Evolutionary conservation across 129 eudicot species (phyloP).

Genomic region (Mikania micrantha): DNA sequence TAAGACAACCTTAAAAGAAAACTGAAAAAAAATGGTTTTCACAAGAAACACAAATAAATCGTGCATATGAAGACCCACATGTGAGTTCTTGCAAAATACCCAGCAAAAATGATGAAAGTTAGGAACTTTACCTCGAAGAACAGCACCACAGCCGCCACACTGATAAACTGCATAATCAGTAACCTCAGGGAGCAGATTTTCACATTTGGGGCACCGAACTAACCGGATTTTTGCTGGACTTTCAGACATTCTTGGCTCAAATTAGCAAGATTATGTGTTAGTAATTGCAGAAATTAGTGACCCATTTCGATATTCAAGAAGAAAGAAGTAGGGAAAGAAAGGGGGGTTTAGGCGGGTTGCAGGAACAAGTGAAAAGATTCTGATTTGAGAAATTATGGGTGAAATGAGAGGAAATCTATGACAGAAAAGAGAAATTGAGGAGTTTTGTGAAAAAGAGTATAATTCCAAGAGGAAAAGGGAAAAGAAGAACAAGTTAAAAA

Average conservation of each 20-base stretch:
- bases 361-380: conserved; percentile 19
- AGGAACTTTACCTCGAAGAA: conserved; percentile 50
- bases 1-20: background rate
- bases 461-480: conserved; percentile 23
- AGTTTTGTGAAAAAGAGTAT: conserved; percentile 20
- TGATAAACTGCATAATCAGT: conserved; percentile 61
- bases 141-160: conserved; percentile 86
- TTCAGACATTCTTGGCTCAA: conserved; percentile 46
- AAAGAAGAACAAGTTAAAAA: conserved; percentile 20
- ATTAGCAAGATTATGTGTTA: conserved; percentile 12
- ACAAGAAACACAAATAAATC: background rate
- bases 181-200: conserved; percentile 64
- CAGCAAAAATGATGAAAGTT: background rate
- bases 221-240: conserved; percentile 43
- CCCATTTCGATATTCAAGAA: background rate
- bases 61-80: conserved; percentile 13
- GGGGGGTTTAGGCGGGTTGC: background rate
- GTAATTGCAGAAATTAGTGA: background rate
- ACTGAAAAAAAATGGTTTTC: no score
- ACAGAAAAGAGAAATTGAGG: conserved; percentile 5
- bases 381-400: conserved; percentile 18
- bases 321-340: background rate
- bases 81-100: background rate
- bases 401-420: conserved; percentile 27
- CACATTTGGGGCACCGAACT: conserved; percentile 78